Conservation (phyloP, 1,139 yeast genomes). For the Pichia sp. region DNA sequence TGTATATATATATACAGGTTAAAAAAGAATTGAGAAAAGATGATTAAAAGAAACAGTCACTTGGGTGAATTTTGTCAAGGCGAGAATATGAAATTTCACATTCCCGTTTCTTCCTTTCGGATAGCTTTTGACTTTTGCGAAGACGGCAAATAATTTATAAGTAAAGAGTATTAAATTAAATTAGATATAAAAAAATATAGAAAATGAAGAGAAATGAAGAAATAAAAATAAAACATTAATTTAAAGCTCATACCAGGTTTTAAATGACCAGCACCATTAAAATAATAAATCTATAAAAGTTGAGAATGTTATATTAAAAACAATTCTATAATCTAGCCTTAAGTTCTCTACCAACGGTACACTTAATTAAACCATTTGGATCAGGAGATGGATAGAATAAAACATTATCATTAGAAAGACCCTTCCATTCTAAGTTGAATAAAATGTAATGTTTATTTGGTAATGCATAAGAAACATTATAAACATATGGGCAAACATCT, state of each 20-base stretch:
- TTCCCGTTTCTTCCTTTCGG: background rate
- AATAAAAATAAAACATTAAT: background rate
- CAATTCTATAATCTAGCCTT: slow-evolving; percentile 40
- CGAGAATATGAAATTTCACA: background rate
- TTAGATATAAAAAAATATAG: background rate
- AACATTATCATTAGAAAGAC: slow-evolving; percentile 70
- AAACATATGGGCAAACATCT: slow-evolving; percentile 47
- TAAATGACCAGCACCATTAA: slow-evolving; percentile 14
- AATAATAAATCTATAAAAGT: background rate
- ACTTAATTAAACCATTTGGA: slow-evolving; percentile 86
- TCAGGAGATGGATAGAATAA: slow-evolving; percentile 85
- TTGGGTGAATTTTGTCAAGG: background rate
- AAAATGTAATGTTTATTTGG: slow-evolving; percentile 90
- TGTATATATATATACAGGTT: background rate
- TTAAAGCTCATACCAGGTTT: slow-evolving; percentile 7
- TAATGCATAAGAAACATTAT: slow-evolving; percentile 61
- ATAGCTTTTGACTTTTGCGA: background rate
- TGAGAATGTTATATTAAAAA: background rate
- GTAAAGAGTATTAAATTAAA: background rate
- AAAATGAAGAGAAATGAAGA: background rate
- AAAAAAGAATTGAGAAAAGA: background rate
- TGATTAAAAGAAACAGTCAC: background rate
- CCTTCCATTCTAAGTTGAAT: slow-evolving; percentile 78
- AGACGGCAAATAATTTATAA: background rate
- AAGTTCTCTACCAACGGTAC: slow-evolving; percentile 66